Evolutionary conservation across 2,329 filamentous ascomycete genomes (phyloP).

Genomic region (Clathrospora elynae): DNA sequence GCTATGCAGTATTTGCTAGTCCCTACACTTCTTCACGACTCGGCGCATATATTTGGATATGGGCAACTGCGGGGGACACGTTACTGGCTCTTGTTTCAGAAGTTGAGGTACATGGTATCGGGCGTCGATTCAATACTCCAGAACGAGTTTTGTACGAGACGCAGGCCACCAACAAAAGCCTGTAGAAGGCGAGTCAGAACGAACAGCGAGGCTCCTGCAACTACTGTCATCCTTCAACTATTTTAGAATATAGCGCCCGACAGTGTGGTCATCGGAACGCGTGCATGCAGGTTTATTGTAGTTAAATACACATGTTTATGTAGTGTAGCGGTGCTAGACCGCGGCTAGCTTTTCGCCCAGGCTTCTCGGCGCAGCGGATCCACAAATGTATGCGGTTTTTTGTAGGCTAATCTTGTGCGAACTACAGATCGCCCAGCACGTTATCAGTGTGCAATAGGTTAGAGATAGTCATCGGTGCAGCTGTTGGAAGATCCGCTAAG

Average conservation of each 20-base stretch:
- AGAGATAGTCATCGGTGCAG: slow-evolving; percentile 2
- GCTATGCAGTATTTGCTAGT: slow-evolving; percentile 24
- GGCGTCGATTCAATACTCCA: slow-evolving; percentile 31
- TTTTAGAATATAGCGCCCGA: slow-evolving; percentile 35
- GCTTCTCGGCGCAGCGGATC: slow-evolving; percentile 25
- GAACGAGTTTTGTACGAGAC: slow-evolving; percentile 6
- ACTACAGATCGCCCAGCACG: slow-evolving; percentile 17
- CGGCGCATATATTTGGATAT: slow-evolving; percentile 21
- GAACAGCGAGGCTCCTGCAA: slow-evolving; percentile 3
- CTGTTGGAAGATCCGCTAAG: slow-evolving; percentile 16
- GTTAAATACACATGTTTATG: slow-evolving; percentile 22
- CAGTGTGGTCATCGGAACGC: slow-evolving; percentile 37
- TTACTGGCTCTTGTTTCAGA: slow-evolving; percentile 23
- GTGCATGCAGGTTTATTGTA: slow-evolving; percentile 35
- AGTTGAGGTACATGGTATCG: slow-evolving; percentile 22
- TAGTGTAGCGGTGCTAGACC: slow-evolving; percentile 23
- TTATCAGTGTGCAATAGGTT: neutral
- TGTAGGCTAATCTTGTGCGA: slow-evolving; percentile 16
- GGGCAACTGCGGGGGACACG: slow-evolving; percentile 14
- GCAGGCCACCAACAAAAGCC: slow-evolving; percentile 2
- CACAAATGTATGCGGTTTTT: slow-evolving; percentile 13
- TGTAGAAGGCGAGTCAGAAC: slow-evolving; percentile 1
- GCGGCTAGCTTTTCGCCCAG: slow-evolving; percentile 26
- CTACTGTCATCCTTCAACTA: slow-evolving; percentile 16
- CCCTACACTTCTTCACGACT: slow-evolving; percentile 25